Base-by-base conservation (phyloP, 2,329 filamentous ascomycete genomes). In the Venturia nashicola region DNA sequence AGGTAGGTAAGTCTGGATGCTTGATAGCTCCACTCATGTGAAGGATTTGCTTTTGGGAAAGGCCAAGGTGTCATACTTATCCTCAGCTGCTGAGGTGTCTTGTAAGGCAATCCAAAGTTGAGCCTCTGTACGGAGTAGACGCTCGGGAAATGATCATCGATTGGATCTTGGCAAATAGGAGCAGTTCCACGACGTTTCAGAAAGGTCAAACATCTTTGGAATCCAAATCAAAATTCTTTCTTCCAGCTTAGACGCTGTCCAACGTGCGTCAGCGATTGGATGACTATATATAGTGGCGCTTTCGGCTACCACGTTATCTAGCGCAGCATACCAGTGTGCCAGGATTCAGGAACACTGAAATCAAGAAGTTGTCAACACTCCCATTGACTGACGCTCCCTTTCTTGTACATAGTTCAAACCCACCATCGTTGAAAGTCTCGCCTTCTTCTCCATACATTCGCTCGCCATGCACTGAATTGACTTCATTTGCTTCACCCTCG, bases 231-330 rank as follows among this genome's bases (percentile, higher is more conserved):
- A 34, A 20, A 11, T n/a, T 36, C 16, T 2, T 59, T 59, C 55
- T n/a, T 59, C 27, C 39, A 42, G 39, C 18, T 36, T 18, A 11
- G 27, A 42, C 34, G 57, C 57, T 60, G 36, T 27, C 5, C 12
- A 23, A 20, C 20, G 27, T 12, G 20, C 59, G 36, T 61, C 43
- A 43, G 59, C 27, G 11, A 43, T 61, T 61, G 59, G 39, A 16
- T 11, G 18, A 11, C 34, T 57, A 61, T 61, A 61, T 43, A 43
- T 43, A 61, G 59, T 34, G 39, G 39, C 59, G 43, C 59, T 61
- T 61, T 34, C 36, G 59, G 43, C 23, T 43, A 27, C 39, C 59
- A 61, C 39, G 18, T 43, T 59, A 39, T 43, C 55, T 20, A 39
- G 55, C 59, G 43, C n/a, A 32, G 12, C 59, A 34, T 32, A 20